Percentiles rank a stretch among this genome's conserved stretches.
Conservation (phyloP, 176 grass and related monocot species). For the Eragrostis nindensis region DNA sequence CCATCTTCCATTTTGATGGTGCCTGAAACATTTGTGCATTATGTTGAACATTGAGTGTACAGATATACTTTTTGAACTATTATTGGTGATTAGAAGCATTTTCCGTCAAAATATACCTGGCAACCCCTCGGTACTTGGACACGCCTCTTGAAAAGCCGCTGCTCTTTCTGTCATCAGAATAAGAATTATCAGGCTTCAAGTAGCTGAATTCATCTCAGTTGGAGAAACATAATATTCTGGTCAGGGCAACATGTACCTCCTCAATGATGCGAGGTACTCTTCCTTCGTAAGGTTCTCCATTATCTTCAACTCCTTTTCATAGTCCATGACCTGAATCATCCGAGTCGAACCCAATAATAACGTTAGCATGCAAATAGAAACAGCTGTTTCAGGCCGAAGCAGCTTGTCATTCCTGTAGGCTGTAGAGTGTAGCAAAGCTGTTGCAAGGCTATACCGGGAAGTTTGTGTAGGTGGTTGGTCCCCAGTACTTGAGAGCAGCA, state of each 20-base stretch:
- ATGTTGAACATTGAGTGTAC: background rate
- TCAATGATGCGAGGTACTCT: conserved; percentile 70
- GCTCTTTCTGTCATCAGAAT: conserved; percentile 56
- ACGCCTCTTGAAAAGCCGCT: conserved; percentile 74
- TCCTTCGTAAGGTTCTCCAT: conserved; percentile 76
- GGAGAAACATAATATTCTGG: background rate
- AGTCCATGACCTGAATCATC: conserved; percentile 54
- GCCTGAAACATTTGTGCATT: conserved; percentile 40
- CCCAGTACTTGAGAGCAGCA: conserved; percentile 81
- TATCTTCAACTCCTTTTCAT: conserved; percentile 68
- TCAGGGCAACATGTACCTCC: conserved; percentile 39
- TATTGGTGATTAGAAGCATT: background rate
- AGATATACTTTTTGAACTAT: background rate
- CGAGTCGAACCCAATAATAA: background rate
- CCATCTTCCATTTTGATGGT: conserved; percentile 82
- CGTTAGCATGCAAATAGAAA: background rate
- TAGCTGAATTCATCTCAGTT: background rate
- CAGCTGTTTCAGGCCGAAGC: background rate
- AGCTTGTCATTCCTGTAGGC: background rate
- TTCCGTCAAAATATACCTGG: conserved; percentile 41
- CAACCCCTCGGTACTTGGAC: conserved; percentile 78
- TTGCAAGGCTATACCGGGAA: conserved; percentile 44
- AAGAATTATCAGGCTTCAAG: background rate
- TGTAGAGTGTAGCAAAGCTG: background rate
- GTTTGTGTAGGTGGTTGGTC: conserved; percentile 64